Conservation (phyloP, 768 basidiomycete species). For the Tricholoma bakamatsutake region DNA sequence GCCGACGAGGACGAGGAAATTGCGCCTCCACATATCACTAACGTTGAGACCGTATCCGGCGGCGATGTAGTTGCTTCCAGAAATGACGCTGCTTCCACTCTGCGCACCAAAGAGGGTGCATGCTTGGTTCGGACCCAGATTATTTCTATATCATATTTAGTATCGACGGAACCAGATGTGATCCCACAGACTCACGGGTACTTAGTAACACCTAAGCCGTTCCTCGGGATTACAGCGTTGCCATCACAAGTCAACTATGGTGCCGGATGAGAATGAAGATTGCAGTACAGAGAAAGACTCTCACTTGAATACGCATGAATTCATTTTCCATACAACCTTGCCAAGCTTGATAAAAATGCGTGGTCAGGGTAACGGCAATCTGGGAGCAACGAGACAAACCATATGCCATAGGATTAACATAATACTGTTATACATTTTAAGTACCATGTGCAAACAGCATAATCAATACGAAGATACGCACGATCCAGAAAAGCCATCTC, state of each 20-base stretch:
- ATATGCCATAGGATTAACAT: constrained; percentile 74
- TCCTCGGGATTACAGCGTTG: constrained; percentile 57
- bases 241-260: constrained; percentile 62
- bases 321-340: constrained; percentile 82
- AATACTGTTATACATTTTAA: constrained; percentile 41
- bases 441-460: background rate
- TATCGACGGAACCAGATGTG: constrained; percentile 5
- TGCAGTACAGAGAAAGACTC: constrained; percentile 13
- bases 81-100: constrained; percentile 48
- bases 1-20: constrained; percentile 65
- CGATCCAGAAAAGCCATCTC: constrained; percentile 83
- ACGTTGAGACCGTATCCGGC: constrained; percentile 45
- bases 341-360: constrained; percentile 44
- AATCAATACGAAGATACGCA: constrained; percentile 26
- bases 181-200: constrained; percentile 47
- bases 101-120: constrained; percentile 71
- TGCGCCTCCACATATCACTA: constrained; percentile 56
- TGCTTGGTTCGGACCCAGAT: constrained; percentile 62
- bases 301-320: constrained; percentile 62
- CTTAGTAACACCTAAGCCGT: constrained; percentile 44
- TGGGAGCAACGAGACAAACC: constrained; percentile 27
- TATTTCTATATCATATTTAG: constrained; percentile 30
- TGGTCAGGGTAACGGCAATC: background rate
- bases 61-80: constrained; percentile 56
- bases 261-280: constrained; percentile 1